Conservation (phyloP, 148 eudicot species). For the Persicaria tinctoria region DNA sequence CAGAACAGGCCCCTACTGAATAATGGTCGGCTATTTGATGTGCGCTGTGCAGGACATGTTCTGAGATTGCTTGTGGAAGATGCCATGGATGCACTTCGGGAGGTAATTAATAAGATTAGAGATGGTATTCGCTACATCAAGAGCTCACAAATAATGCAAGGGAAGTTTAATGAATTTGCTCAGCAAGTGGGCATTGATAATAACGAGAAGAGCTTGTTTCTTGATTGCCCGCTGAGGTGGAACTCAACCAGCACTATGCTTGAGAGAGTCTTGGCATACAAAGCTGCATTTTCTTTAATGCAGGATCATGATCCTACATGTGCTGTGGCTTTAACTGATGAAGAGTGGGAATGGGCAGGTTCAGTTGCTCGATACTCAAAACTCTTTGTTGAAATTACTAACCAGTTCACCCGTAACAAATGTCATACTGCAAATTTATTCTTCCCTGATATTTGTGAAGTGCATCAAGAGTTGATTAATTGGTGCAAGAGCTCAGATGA, state of each 20-base stretch:
- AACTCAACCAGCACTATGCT: conserved; percentile 82
- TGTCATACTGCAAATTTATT: conserved; percentile 69
- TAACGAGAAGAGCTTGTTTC: conserved; percentile 43
- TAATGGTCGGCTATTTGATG: conserved; percentile 69
- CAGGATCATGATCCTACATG: conserved; percentile 65
- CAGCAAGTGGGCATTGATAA: conserved; percentile 54
- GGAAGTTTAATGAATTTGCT: conserved; percentile 71
- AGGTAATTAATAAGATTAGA: conserved; percentile 57
- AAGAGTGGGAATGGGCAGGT: conserved; percentile 81
- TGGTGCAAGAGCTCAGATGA: conserved; percentile 88
- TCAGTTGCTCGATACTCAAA: conserved; percentile 56
- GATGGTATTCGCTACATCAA: conserved; percentile 71
- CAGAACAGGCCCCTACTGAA: conserved; percentile 82
- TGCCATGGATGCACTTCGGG: conserved; percentile 55
- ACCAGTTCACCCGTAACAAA: conserved; percentile 47
- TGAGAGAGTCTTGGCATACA: conserved; percentile 68
- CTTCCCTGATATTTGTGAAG: conserved; percentile 84
- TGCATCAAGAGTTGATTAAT: conserved; percentile 61
- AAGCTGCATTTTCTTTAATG: conserved; percentile 55
- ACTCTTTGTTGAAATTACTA: conserved; percentile 65
- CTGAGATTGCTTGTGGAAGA: conserved; percentile 66
- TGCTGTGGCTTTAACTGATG: conserved; percentile 41
- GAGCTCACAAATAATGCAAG: conserved; percentile 60
- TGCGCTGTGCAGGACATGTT: conserved; percentile 63
- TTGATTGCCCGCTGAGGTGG: conserved; percentile 66